Conservation (phyloP, 169 alveolate species). For the Plasmodium reichenowi region DNA sequence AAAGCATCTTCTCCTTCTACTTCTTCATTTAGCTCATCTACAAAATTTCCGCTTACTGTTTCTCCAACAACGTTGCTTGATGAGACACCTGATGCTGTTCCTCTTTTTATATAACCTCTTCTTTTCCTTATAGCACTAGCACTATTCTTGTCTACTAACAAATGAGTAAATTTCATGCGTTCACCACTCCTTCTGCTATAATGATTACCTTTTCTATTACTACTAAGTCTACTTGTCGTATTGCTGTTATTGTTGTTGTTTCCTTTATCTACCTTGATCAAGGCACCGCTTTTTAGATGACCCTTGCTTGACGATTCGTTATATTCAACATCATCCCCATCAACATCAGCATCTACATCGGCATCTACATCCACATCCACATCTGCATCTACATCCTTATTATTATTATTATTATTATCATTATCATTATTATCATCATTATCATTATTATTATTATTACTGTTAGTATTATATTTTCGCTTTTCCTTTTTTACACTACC, state of each 20-base stretch:
- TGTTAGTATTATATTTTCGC: background rate
- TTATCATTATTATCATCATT: background rate
- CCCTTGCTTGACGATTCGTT: too few relatives aligned
- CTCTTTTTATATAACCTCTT: background rate
- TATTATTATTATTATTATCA: background rate
- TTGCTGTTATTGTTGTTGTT: background rate
- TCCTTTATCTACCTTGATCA: background rate
- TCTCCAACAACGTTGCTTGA: background rate
- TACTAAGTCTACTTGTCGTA: background rate
- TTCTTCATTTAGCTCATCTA: constrained; percentile 13
- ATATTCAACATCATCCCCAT: too few relatives aligned
- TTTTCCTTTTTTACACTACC: background rate
- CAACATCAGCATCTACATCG: too few relatives aligned
- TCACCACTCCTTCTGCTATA: constrained; percentile 33
- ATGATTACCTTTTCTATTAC: constrained; percentile 13
- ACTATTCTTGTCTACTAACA: background rate
- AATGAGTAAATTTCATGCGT: constrained; percentile 7
- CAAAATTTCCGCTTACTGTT: constrained; percentile 10
- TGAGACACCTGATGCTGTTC: background rate
- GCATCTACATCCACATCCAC: background rate
- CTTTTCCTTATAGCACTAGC: background rate
- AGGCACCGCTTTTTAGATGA: too few relatives aligned
- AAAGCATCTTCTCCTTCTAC: constrained; percentile 3
- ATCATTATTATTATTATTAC: background rate
- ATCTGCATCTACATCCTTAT: background rate